Percentiles rank a stretch among this genome's conserved stretches.
Conservation (phyloP, 495 filamentous ascomycete species). For the Darksidea phi region DNA sequence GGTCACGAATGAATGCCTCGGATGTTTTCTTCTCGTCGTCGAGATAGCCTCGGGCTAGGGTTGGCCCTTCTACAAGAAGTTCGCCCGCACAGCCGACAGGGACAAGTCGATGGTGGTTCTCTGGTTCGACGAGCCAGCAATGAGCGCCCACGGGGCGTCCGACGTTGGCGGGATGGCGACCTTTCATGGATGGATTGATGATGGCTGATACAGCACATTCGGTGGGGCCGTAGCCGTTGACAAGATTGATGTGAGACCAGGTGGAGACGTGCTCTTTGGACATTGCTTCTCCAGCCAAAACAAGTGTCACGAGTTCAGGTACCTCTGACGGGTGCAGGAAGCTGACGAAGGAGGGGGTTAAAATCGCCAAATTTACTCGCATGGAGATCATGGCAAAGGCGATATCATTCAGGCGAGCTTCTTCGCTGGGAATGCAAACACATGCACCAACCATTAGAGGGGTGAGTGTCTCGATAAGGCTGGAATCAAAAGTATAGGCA, state of each 20-base stretch:
- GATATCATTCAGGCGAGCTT: slow-evolving; percentile 53
- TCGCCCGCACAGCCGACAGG: slow-evolving; percentile 54
- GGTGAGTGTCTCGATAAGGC: slow-evolving; percentile 53
- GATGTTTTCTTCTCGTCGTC: slow-evolving; percentile 23
- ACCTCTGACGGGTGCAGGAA: slow-evolving; percentile 29
- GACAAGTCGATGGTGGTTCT: slow-evolving; percentile 28
- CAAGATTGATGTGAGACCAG: slow-evolving; percentile 28
- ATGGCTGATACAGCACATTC: slow-evolving; percentile 27
- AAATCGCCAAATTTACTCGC: slow-evolving; percentile 52
- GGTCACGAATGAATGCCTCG: slow-evolving; percentile 32
- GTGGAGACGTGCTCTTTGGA: slow-evolving; percentile 23
- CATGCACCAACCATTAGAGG: slow-evolving; percentile 56
- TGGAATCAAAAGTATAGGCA: slow-evolving; percentile 57
- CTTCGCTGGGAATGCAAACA: slow-evolving; percentile 60
- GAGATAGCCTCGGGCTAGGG: slow-evolving; percentile 24
- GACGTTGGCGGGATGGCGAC: slow-evolving; percentile 25
- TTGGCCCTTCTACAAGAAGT: slow-evolving; percentile 36
- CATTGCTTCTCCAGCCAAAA: slow-evolving; percentile 31
- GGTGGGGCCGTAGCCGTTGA: slow-evolving; percentile 33
- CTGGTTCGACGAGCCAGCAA: slow-evolving; percentile 29
- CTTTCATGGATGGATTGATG: slow-evolving; percentile 18
- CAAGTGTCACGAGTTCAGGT: slow-evolving; percentile 31
- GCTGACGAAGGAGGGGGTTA: slow-evolving; percentile 53
- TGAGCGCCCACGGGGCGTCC: slow-evolving; percentile 22
- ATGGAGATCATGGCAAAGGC: slow-evolving; percentile 50